Evolutionary conservation across 257 asterid species (phyloP).

Genomic region (Forsythia viridissima): DNA sequence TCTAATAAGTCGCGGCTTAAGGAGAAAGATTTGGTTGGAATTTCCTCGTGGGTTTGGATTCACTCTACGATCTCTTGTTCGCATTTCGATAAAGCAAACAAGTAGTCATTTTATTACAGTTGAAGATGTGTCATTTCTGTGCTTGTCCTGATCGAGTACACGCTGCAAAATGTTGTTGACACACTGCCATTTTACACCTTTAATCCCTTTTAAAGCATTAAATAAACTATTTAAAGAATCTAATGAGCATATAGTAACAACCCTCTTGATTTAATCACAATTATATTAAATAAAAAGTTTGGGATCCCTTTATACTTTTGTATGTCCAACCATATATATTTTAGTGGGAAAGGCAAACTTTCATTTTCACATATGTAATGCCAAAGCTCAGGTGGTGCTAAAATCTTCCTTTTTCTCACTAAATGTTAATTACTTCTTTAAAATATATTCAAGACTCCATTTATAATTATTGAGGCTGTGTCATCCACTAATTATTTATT

Average conservation of each 20-base stretch:
- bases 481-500: constrained; percentile 29
- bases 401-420: background rate
- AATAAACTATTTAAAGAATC: background rate
- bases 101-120: too few species aligned
- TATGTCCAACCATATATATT: background rate
- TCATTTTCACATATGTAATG: background rate
- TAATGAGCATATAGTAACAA: background rate
- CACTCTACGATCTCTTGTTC: too few species aligned
- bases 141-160: too few species aligned
- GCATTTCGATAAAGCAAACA: too few species aligned
- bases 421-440: background rate
- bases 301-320: background rate
- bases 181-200: background rate
- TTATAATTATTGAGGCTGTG: constrained; percentile 28
- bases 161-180: background rate
- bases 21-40: too few species aligned
- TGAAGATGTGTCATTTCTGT: too few species aligned
- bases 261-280: background rate
- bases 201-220: background rate
- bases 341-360: constrained; percentile 4
- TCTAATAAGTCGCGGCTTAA: background rate
- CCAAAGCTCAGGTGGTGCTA: background rate
- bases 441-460: constrained; percentile 13
- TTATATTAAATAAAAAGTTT: background rate
- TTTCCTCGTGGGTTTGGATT: too few species aligned